phyloP scores from a whole-genome alignment of 139 green algal species.

The Haematococcus lacustris region DNA sequence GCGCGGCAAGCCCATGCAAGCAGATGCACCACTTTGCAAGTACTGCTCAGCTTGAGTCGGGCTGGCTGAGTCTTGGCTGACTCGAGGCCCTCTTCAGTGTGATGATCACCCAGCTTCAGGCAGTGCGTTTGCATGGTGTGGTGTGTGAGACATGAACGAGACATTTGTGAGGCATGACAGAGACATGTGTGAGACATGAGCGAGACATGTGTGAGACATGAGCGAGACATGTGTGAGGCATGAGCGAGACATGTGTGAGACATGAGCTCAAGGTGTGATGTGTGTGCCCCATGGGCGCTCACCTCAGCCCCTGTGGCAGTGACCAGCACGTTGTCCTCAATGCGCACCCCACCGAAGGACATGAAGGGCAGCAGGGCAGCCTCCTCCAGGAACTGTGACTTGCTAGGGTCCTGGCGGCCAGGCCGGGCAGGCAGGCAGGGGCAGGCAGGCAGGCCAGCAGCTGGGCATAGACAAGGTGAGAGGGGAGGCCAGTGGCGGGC shows the following conservation, averaged over 20 bases:
- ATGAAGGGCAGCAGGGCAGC: conserved; percentile 19
- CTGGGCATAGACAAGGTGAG: neutral
- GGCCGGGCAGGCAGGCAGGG: conserved; percentile 6
- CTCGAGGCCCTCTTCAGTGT: neutral
- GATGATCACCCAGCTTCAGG: too few species aligned
- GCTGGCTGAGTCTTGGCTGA: neutral
- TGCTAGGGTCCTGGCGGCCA: conserved; percentile 26
- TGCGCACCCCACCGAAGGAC: conserved; percentile 45
- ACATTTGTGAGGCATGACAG: neutral
- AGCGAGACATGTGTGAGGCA: neutral
- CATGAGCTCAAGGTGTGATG: neutral
- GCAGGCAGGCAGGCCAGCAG: neutral
- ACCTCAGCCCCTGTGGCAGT: conserved; percentile 47
- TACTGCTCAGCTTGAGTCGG: neutral
- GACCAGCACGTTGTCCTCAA: conserved; percentile 88
- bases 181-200: neutral
- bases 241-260: neutral
- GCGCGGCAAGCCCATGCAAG: too few species aligned
- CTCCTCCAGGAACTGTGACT: conserved; percentile 23
- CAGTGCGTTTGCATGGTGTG: neutral
- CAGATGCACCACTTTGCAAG: neutral
- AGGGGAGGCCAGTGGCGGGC: too few species aligned
- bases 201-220: neutral
- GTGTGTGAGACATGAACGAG: neutral
- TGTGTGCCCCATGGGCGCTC: neutral